A percentile compares a stretch with the other conserved stretches of the same genome.
Conservation (phyloP, 192 early-diverging fungal species). For the Entomortierella beljakovae region DNA sequence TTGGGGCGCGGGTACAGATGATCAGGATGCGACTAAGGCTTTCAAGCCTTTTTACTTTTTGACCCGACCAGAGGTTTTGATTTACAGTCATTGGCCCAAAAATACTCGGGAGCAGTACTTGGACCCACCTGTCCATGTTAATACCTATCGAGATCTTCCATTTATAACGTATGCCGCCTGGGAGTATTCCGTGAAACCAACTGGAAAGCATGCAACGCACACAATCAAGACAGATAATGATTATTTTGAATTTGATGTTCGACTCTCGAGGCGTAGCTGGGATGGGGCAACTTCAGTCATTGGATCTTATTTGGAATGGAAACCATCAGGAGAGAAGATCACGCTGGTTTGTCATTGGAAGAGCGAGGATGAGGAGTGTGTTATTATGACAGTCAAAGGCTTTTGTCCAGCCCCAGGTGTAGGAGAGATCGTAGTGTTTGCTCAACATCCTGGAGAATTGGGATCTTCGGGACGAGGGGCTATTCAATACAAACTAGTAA, state of each 20-base stretch:
- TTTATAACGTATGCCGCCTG: constrained; percentile 2
- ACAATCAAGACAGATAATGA: constrained; percentile 25
- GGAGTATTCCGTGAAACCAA: constrained; percentile 6
- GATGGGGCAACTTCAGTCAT: neutral
- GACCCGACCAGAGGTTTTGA: constrained; percentile 53
- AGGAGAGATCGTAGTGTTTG: constrained; percentile 6
- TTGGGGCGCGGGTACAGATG: constrained; percentile 59
- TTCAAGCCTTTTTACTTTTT: constrained; percentile 65
- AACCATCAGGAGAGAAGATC: neutral
- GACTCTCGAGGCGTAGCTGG: constrained; percentile 10
- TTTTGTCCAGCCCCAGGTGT: constrained; percentile 27
- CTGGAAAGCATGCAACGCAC: neutral
- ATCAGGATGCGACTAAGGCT: constrained; percentile 2
- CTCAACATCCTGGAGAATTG: neutral
- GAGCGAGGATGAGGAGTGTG: constrained; percentile 19
- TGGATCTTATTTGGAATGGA: constrained; percentile 7
- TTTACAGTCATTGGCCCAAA: constrained; percentile 63
- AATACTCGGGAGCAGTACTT: constrained; percentile 59
- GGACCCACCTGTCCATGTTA: constrained; percentile 44
- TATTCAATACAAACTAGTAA: constrained; percentile 25
- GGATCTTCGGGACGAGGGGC: neutral
- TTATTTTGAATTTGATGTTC: constrained; percentile 28
- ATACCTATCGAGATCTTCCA: constrained; percentile 14
- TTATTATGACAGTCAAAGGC: constrained; percentile 14
- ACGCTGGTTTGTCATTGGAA: constrained; percentile 10